Conservation (phyloP, 768 basidiomycete species). For the Lyophyllum decastes region DNA sequence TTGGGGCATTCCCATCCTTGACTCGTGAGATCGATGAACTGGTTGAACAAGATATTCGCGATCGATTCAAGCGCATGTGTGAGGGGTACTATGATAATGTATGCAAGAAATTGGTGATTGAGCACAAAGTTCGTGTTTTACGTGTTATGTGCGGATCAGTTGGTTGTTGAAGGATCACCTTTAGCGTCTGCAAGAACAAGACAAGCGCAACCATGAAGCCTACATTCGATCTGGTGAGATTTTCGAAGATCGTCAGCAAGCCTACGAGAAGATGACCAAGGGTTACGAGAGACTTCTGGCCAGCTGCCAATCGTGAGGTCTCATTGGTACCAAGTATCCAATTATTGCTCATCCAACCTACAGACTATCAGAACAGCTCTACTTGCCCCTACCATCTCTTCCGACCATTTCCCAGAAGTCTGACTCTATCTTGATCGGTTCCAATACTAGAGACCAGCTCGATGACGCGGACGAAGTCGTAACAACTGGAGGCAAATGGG, state of each 20-base stretch:
- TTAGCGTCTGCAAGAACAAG: constrained; percentile 95
- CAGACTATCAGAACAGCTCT: constrained; percentile 91
- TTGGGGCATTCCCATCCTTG: constrained; percentile 40
- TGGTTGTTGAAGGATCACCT: constrained; percentile 2
- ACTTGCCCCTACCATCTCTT: constrained; percentile 77
- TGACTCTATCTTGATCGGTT: constrained; percentile 79
- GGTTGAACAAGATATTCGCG: constrained; percentile 82
- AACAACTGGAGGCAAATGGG: constrained; percentile 85
- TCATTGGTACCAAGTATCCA: not conserved
- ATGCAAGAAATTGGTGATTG: constrained; percentile 86
- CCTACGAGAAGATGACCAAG: constrained; percentile 98
- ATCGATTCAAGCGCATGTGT: constrained; percentile 90
- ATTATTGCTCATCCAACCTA: constrained; percentile 11
- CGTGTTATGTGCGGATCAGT: not conserved
- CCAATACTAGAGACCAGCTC: constrained; percentile 35
- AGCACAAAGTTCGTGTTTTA: constrained; percentile 71
- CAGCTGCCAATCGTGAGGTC: constrained; percentile 81
- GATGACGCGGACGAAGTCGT: constrained; percentile 59
- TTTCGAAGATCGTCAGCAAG: constrained; percentile 98
- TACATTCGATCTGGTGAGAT: constrained; percentile 99
- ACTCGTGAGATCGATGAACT: constrained; percentile 67
- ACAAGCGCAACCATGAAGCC: constrained; percentile 95
- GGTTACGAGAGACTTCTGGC: constrained; percentile 89
- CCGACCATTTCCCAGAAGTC: constrained; percentile 81
- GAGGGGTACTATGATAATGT: constrained; percentile 92